Evolutionary conservation across 2,329 filamentous ascomycete genomes (phyloP).

Genomic region (Sphaerulina musiva): DNA sequence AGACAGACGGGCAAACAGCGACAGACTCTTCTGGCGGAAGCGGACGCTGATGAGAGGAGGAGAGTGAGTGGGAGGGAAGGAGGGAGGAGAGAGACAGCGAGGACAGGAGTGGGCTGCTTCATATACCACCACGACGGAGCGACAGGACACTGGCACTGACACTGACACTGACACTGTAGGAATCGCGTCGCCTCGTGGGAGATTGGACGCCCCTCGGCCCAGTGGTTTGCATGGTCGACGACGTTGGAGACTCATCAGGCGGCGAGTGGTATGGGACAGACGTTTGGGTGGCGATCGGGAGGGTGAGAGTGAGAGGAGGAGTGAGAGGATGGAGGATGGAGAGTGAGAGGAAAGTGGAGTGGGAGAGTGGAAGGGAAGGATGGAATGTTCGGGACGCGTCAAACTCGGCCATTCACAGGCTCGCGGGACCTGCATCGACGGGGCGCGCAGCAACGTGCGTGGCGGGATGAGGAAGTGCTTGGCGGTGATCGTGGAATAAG

Average conservation of each 20-base stretch:
- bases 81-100: neutral
- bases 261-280: no score
- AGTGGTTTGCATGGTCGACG: neutral
- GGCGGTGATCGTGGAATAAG: neutral
- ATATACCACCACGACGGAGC: neutral
- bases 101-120: neutral
- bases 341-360: no score
- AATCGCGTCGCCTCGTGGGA: neutral
- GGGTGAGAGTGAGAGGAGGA: no score
- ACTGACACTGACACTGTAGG: no score
- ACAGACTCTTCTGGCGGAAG: neutral
- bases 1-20: neutral
- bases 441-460: neutral
- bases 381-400: neutral
- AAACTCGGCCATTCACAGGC: neutral
- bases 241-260: constrained; percentile 1
- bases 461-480: neutral
- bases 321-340: no score
- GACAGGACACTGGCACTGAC: no score
- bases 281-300: no score
- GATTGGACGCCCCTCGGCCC: neutral
- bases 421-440: neutral
- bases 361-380: no score
- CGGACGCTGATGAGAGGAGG: neutral
- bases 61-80: no score